Evolutionary conservation across 73 alveolate genomes (phyloP), one percentile per base, ranked within the genome.

Genomic region (Vitrella brassicaformis): DNA sequence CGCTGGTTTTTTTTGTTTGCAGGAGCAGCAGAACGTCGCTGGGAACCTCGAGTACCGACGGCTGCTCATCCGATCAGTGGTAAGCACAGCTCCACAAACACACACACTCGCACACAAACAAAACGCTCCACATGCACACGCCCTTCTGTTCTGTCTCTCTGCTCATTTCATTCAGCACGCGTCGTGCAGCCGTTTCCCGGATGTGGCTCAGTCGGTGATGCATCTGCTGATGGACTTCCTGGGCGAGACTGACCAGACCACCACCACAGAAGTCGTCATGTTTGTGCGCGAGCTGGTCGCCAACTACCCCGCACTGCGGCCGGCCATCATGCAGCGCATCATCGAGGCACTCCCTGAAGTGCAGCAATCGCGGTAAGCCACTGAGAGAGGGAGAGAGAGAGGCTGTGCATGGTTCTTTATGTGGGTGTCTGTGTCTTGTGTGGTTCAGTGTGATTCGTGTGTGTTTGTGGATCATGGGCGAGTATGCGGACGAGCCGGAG

Each of bases 401-500:
- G 56, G 4, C 22, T 39, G 56, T 39, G 56, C 56, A 14, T 39
- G 56, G 4, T 4, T 39, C 14, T 8, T 39, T 39, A 39, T 39
- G 56, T 8, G 56, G 22, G 4, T 39, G 56, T 39, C 56, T 39
- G 56, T 39, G 4, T 39, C 14, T 4, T 8, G 4, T 39, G 56
- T 39, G 56, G 56, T 39, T 4, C 56, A 31, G 68, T 75, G 83
- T 76, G 67, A 67, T 76, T 65, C 78, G 94, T 28, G 90, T 83
- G 30, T 86, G 89, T 31, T 72, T 88, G 39, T 88, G 94, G 94
- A 81, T 86, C 73, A 70, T 88, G 66, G 94, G 94, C 25, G 90
- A 88, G 74, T 88, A 81, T 80, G 56, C 14, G 56, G 56, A 14
- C 4, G 56, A 39, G 22, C 22, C 22, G 22, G 56, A 39, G 56